Percentiles rank a stretch among this genome's conserved stretches.
Evolutionary conservation across 1,139 yeast genomes (phyloP).

Genomic region (Saccharomycopsis hybrid): DNA sequence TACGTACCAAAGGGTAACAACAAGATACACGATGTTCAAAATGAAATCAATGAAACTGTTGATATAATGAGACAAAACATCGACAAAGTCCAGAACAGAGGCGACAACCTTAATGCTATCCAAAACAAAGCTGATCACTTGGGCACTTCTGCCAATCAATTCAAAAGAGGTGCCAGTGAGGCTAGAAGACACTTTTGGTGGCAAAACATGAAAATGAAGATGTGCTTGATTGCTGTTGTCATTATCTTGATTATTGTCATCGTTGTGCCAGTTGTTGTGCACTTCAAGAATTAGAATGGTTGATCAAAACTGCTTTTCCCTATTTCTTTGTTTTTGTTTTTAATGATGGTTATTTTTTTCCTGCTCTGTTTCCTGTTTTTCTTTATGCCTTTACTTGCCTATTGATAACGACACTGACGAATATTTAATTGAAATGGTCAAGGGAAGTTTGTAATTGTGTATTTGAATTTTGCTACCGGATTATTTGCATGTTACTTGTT

Average conservation of each 20-base stretch:
- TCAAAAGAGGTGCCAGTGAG: constrained; percentile 94
- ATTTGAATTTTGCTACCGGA: too few relatives aligned
- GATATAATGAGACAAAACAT: constrained; percentile 98
- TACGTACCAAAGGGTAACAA: constrained; percentile 53
- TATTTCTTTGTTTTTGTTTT: too few relatives aligned
- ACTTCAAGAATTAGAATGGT: constrained; percentile 39
- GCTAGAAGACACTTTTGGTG: constrained; percentile 99
- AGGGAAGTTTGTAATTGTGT: too few relatives aligned
- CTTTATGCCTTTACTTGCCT: too few relatives aligned
- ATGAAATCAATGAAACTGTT: constrained; percentile 94
- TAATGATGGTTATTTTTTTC: too few relatives aligned
- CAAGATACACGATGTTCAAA: constrained; percentile 50
- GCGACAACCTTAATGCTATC: constrained; percentile 87
- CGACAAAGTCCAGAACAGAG: constrained; percentile 90
- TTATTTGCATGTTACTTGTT: too few relatives aligned
- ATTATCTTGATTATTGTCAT: constrained; percentile 80
- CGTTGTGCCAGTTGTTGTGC: constrained; percentile 91
- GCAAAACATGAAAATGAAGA: constrained; percentile 95
- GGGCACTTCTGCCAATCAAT: constrained; percentile 91
- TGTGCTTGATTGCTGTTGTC: constrained; percentile 78
- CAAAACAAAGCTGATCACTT: constrained; percentile 93
- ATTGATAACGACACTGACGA: too few relatives aligned
- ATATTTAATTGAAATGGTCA: too few relatives aligned
- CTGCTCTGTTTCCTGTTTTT: not conserved
- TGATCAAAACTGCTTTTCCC: not conserved